Percentiles rank a stretch among this genome's conserved stretches.
phyloP scores from a whole-genome alignment of 768 basidiomycete species.

The Lentinula raphanica region DNA sequence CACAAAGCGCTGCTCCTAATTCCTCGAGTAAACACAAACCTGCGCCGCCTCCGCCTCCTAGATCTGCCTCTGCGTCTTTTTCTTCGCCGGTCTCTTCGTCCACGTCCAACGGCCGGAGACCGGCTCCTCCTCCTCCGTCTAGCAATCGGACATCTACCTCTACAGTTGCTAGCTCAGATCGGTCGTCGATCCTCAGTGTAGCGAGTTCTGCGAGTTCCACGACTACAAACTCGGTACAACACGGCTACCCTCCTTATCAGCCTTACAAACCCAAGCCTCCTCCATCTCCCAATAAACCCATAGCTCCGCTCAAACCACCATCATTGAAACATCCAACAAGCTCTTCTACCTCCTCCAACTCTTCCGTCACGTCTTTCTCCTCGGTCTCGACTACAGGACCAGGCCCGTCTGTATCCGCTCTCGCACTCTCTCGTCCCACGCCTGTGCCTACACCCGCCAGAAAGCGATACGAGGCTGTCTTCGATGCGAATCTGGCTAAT shows the following conservation, averaged over 20 bases:
- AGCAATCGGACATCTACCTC: slow-evolving; percentile 25
- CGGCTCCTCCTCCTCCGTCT: slow-evolving; percentile 16
- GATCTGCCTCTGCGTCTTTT: slow-evolving; percentile 13
- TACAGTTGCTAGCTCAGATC: slow-evolving; percentile 45
- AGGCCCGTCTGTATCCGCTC: not conserved
- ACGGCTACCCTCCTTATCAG: slow-evolving; percentile 6
- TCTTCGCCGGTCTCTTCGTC: slow-evolving; percentile 13
- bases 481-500: slow-evolving; percentile 41
- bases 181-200: slow-evolving; percentile 57
- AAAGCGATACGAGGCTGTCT: slow-evolving; percentile 63
- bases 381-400: not conserved
- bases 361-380: not conserved
- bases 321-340: not conserved
- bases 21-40: slow-evolving; percentile 6
- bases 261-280: slow-evolving; percentile 12
- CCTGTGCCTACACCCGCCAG: slow-evolving; percentile 64
- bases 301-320: not conserved
- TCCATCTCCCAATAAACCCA: slow-evolving; percentile 3
- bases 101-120: slow-evolving; percentile 6
- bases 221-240: slow-evolving; percentile 16
- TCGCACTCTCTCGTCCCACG: slow-evolving; percentile 46
- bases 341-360: not conserved
- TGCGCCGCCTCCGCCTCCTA: slow-evolving; percentile 11
- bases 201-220: slow-evolving; percentile 24
- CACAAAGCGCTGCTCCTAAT: slow-evolving; percentile 16